Percentiles rank a stretch among this genome's conserved stretches.
Conservation (phyloP, 257 asterid species). For the Jacaranda copaia region DNA sequence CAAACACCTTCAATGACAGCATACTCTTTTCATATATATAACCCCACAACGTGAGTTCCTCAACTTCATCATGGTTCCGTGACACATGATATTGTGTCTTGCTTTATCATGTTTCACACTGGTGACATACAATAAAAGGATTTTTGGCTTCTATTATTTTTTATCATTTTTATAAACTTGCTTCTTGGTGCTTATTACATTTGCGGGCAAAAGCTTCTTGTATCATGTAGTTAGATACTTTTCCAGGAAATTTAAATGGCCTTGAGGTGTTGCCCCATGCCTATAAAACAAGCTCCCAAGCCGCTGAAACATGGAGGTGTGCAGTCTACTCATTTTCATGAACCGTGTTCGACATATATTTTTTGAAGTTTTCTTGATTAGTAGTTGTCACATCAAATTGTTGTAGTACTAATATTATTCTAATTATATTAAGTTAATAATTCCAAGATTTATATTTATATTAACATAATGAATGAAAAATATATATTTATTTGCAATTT, state of each 20-base stretch:
- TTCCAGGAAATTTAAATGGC: background rate
- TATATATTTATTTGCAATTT: too few relatives aligned
- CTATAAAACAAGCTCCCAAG: background rate
- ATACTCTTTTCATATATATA: background rate
- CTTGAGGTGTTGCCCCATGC: background rate
- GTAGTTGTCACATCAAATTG: too few relatives aligned
- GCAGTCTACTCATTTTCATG: background rate
- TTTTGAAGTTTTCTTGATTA: too few relatives aligned
- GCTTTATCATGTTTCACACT: background rate
- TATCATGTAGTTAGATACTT: too few relatives aligned
- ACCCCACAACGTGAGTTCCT: slow-evolving; percentile 13
- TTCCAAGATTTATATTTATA: too few relatives aligned
- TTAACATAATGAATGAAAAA: too few relatives aligned
- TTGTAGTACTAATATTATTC: too few relatives aligned
- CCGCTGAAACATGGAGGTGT: background rate
- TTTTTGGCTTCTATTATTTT: background rate
- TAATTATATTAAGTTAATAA: too few relatives aligned
- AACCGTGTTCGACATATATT: too few relatives aligned
- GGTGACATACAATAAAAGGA: background rate
- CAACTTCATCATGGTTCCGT: background rate
- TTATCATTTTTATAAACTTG: background rate
- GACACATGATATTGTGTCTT: background rate
- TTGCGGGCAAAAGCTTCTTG: slow-evolving; percentile 13
- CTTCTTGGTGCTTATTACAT: background rate
- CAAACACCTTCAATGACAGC: slow-evolving; percentile 29